Percentiles rank a stretch among this genome's conserved stretches.
Conservation (phyloP, 441 rosid genomes). For the Melastoma candidum region DNA sequence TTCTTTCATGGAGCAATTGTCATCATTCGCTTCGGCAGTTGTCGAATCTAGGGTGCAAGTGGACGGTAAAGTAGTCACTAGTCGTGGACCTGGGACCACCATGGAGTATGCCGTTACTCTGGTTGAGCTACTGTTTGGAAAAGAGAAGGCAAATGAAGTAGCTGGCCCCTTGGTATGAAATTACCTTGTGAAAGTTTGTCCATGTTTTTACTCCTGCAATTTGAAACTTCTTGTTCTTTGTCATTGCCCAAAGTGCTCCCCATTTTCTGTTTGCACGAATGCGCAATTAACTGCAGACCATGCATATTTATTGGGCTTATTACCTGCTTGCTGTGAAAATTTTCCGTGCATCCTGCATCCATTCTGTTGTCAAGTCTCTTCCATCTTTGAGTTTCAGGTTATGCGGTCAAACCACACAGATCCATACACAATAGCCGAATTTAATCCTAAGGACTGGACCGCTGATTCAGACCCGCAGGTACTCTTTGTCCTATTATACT, state of each 20-base stretch:
- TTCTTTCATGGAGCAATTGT: conserved; percentile 69
- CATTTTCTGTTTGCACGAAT: too few relatives aligned
- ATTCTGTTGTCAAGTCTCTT: neutral
- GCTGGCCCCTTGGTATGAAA: conserved; percentile 16
- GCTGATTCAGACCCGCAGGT: conserved; percentile 39
- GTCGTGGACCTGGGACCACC: conserved; percentile 92
- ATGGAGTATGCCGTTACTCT: conserved; percentile 75
- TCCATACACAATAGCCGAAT: conserved; percentile 53
- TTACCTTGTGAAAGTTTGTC: too few relatives aligned
- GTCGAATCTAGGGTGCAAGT: conserved; percentile 78
- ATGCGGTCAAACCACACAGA: conserved; percentile 68
- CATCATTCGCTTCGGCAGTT: conserved; percentile 40
- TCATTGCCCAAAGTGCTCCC: neutral
- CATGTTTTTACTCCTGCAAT: too few relatives aligned
- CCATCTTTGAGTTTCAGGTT: conserved; percentile 33
- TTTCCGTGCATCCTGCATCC: neutral
- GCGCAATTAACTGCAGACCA: too few relatives aligned
- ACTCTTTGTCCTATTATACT: neutral
- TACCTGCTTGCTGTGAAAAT: too few relatives aligned
- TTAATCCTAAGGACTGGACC: conserved; percentile 65
- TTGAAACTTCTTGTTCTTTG: neutral
- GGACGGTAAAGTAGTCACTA: conserved; percentile 70
- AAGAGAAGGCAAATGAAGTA: conserved; percentile 64
- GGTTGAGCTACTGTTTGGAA: conserved; percentile 64
- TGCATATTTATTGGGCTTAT: too few relatives aligned